Evolutionary conservation across 148 eudicot species (phyloP).

Genomic region (Silene uniflora): DNA sequence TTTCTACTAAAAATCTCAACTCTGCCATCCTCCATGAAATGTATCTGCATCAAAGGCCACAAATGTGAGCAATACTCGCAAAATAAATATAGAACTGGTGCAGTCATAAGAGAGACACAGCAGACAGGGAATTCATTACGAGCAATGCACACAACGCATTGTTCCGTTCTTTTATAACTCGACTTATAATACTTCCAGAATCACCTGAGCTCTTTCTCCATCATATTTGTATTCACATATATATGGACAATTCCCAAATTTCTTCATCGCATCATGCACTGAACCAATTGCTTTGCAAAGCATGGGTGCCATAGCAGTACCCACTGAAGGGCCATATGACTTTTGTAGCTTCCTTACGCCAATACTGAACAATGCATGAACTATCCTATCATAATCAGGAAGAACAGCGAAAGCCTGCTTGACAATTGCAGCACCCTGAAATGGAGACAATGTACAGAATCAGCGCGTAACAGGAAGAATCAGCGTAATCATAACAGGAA

Average conservation of each 20-base stretch:
- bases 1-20: too few relatives aligned
- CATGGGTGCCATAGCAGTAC: conserved; percentile 73
- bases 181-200: not conserved
- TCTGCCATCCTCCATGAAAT: conserved; percentile 71
- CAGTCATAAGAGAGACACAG: too few relatives aligned
- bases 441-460: too few relatives aligned
- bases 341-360: conserved; percentile 57
- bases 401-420: conserved; percentile 69
- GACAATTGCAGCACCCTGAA: conserved; percentile 64
- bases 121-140: too few relatives aligned
- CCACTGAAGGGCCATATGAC: conserved; percentile 54
- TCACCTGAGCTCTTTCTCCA: conserved; percentile 84
- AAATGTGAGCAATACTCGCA: too few relatives aligned
- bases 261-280: conserved; percentile 60
- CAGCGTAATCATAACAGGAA: too few relatives aligned
- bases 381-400: conserved; percentile 60
- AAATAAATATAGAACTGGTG: too few relatives aligned
- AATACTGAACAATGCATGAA: conserved; percentile 48
- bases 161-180: too few relatives aligned
- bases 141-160: too few relatives aligned
- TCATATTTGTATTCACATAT: conserved; percentile 83
- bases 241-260: conserved; percentile 56
- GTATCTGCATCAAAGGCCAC: too few relatives aligned
- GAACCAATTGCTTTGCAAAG: conserved; percentile 64
- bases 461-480: too few relatives aligned